Evolutionary conservation across 805 yeast species (phyloP).

Genomic region (Saccharomycopsis capsularis): DNA sequence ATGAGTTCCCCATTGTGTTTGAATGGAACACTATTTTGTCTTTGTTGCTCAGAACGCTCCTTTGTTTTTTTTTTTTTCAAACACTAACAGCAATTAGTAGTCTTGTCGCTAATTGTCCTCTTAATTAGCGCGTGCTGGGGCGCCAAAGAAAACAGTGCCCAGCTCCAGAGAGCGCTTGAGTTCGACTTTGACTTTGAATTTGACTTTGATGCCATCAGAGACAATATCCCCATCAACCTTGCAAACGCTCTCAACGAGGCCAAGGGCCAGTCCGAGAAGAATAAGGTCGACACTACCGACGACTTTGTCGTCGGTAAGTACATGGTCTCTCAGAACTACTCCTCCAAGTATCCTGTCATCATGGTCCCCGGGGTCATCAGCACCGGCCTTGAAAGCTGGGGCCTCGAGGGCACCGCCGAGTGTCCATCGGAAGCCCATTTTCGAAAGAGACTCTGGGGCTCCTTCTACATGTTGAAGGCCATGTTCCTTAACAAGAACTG

Average conservation of each 20-base stretch:
- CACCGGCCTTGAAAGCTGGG: conserved; percentile 94
- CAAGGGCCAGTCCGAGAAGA: conserved; percentile 9
- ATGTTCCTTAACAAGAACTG: conserved; percentile 89
- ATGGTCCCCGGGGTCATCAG: conserved; percentile 96
- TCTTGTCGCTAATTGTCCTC: conserved; percentile 7
- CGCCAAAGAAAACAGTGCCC: conserved; percentile 20
- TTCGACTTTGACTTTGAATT: conserved; percentile 21
- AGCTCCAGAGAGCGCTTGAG: conserved; percentile 11
- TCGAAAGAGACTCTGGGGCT: conserved; percentile 93
- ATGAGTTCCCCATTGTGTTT: too few relatives aligned
- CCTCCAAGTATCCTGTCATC: conserved; percentile 69
- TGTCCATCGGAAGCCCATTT: conserved; percentile 84
- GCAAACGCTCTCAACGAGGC: conserved; percentile 18
- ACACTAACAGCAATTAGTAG: too few relatives aligned
- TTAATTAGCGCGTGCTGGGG: conserved; percentile 16
- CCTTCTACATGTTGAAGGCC: conserved; percentile 86
- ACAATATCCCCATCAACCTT: conserved; percentile 15
- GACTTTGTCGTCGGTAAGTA: conserved; percentile 82
- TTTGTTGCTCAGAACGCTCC: too few relatives aligned
- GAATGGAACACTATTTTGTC: too few relatives aligned
- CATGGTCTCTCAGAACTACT: conserved; percentile 44
- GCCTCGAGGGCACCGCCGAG: conserved; percentile 61
- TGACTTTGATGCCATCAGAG: conserved; percentile 17
- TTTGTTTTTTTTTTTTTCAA: too few relatives aligned
- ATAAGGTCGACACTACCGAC: conserved; percentile 49